Evolutionary conservation across 441 rosid genomes (phyloP).

Genomic region (Viola pubescens): DNA sequence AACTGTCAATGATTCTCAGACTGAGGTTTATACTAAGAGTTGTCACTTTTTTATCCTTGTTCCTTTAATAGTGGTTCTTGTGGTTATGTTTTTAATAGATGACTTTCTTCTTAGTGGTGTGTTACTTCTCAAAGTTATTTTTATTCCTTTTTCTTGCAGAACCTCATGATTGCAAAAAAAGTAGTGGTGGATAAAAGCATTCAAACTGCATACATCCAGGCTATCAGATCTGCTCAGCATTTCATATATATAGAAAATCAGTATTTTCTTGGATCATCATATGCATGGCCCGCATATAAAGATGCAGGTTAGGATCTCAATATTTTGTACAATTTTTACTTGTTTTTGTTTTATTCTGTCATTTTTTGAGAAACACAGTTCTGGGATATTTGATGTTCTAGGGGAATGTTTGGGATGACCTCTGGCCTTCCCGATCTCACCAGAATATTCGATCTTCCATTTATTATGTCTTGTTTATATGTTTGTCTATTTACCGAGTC

Average conservation of each 20-base stretch:
- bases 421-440: too few relatives aligned
- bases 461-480: too few relatives aligned
- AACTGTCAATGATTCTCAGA: background rate
- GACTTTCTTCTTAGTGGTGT: too few relatives aligned
- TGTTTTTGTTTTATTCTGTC: background rate
- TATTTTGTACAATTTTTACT: background rate
- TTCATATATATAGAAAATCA: conserved; percentile 37
- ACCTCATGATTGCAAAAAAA: conserved; percentile 8
- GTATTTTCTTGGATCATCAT: conserved; percentile 37
- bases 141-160: background rate
- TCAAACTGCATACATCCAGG: conserved; percentile 34
- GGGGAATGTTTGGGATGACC: background rate
- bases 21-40: background rate
- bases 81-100: too few relatives aligned
- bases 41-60: background rate
- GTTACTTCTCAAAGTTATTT: too few relatives aligned
- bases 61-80: too few relatives aligned
- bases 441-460: too few relatives aligned
- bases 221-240: conserved; percentile 36
- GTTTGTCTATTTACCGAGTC: too few relatives aligned
- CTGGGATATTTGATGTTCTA: background rate
- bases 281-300: conserved; percentile 18
- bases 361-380: background rate
- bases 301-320: conserved; percentile 12
- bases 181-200: conserved; percentile 26